These are phyloP conservation scores for Candida freyschussii DNA, from an alignment of 1,139 yeast species.

Conservation along the genomic window DNA sequence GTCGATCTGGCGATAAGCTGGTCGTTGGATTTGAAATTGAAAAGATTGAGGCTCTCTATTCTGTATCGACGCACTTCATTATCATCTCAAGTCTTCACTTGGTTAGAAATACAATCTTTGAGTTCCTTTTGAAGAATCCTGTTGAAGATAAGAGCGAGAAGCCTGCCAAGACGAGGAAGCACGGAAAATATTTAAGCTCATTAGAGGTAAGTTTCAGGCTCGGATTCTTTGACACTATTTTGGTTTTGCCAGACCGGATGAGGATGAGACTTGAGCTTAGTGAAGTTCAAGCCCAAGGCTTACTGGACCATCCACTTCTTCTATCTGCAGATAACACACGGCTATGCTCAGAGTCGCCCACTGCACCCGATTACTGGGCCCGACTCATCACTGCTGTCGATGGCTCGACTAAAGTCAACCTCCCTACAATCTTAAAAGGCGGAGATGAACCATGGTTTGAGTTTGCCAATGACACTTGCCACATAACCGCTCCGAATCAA, in stretches of 20 bases:
- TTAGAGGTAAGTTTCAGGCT: constrained; percentile 24
- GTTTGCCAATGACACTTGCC: constrained; percentile 31
- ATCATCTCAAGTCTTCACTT: constrained; percentile 51
- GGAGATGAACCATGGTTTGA: constrained; percentile 33
- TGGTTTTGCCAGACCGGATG: constrained; percentile 44
- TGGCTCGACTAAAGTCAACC: constrained; percentile 23
- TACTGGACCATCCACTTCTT: constrained; percentile 22
- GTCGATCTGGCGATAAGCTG: constrained; percentile 26
- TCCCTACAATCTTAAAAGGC: constrained; percentile 27
- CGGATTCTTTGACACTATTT: constrained; percentile 26
- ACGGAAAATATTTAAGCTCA: constrained; percentile 1
- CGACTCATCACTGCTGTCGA: constrained; percentile 43
- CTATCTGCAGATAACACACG: constrained; percentile 37
- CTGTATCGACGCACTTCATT: constrained; percentile 47
- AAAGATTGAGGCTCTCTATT: constrained; percentile 36
- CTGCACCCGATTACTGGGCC: constrained; percentile 43
- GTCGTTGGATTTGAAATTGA: constrained; percentile 30
- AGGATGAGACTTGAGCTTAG: constrained; percentile 44
- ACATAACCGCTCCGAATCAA: constrained; percentile 39
- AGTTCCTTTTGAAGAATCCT: constrained; percentile 30
- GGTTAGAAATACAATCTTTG: constrained; percentile 41
- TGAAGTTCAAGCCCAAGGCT: constrained; percentile 24
- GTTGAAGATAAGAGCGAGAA: constrained; percentile 22
- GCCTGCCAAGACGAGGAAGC: constrained; percentile 10
- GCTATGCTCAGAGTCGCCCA: constrained; percentile 52